These are phyloP conservation scores for Penicillium pancosmium DNA, from an alignment of 495 filamentous ascomycete species.

Conservation along the genomic window DNA sequence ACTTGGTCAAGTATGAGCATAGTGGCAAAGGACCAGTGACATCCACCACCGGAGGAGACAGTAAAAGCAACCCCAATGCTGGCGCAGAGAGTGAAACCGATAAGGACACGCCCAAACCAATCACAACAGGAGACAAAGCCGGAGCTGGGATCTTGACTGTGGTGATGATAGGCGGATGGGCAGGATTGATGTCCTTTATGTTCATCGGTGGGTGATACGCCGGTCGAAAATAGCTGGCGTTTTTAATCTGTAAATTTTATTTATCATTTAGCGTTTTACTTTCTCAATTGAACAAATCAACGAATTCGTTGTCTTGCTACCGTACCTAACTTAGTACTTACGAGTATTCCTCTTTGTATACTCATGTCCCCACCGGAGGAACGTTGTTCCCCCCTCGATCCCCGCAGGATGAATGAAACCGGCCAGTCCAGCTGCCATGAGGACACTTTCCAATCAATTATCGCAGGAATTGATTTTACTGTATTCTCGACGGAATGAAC, in stretches of 20 bases:
- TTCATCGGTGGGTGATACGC: not conserved
- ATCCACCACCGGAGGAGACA: slow-evolving; percentile 20
- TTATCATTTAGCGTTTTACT: not conserved
- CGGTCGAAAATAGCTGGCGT: not conserved
- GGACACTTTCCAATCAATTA: not conserved
- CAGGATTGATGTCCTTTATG: slow-evolving; percentile 1
- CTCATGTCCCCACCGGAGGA: slow-evolving; percentile 13
- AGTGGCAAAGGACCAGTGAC: slow-evolving; percentile 17
- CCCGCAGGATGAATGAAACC: slow-evolving; percentile 12
- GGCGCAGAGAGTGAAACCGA: slow-evolving; percentile 3
- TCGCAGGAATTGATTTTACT: slow-evolving; percentile 3
- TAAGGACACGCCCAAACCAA: not conserved
- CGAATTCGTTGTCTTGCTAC: too few relatives aligned
- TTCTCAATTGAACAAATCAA: not conserved
- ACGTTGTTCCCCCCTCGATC: slow-evolving; percentile 16
- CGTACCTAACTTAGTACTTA: too few relatives aligned
- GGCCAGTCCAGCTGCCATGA: not conserved
- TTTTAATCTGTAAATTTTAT: not conserved
- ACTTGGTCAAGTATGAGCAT: slow-evolving; percentile 29
- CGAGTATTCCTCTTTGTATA: too few relatives aligned
- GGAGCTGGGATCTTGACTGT: slow-evolving; percentile 43
- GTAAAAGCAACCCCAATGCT: slow-evolving; percentile 25
- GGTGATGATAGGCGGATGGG: slow-evolving; percentile 38
- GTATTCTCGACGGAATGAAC: slow-evolving; percentile 15
- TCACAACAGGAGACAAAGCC: slow-evolving; percentile 19